Percentiles rank a stretch among this genome's conserved stretches.
These are phyloP conservation scores for Zasmidium citrigriseum DNA, from an alignment of 2,329 filamentous ascomycete genomes.

Conservation along the genomic window DNA sequence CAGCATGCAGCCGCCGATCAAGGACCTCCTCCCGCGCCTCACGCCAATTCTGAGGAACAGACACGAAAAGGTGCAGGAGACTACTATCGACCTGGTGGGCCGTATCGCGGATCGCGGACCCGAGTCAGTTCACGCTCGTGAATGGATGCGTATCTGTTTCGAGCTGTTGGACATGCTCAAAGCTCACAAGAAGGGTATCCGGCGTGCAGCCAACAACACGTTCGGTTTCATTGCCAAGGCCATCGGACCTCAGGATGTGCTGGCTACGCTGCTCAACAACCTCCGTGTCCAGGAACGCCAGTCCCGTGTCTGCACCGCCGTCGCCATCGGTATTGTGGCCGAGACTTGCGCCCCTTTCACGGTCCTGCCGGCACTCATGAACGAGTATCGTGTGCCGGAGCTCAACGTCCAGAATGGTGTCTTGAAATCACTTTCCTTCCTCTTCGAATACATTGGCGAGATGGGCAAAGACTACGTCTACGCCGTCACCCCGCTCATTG, in stretches of 20 bases:
- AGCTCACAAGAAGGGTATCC: constrained; percentile 98
- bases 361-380: constrained; percentile 97
- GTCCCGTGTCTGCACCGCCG: constrained; percentile 95
- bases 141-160: constrained; percentile 99
- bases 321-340: constrained; percentile 96
- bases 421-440: constrained; percentile 91
- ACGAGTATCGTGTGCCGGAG: constrained; percentile 97
- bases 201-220: constrained; percentile 97
- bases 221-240: constrained; percentile 99
- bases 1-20: constrained; percentile 97
- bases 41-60: constrained; percentile 98
- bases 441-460: constrained; percentile 99
- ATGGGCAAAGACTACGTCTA: constrained; percentile 99
- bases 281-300: constrained; percentile 95
- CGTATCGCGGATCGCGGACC: constrained; percentile 97
- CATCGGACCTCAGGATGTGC: constrained; percentile 94
- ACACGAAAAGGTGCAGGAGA: constrained; percentile 98
- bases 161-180: constrained; percentile 99
- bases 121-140: constrained; percentile 92
- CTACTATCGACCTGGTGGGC: constrained; percentile 96
- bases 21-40: constrained; percentile 88
- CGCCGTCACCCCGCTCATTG: constrained; percentile 89
- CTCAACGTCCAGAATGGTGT: constrained; percentile 99
- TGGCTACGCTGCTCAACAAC: constrained; percentile 95
- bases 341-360: constrained; percentile 99